phyloP scores from a whole-genome alignment of 192 early-diverging fungal species.

The Entrophospora sp. region DNA sequence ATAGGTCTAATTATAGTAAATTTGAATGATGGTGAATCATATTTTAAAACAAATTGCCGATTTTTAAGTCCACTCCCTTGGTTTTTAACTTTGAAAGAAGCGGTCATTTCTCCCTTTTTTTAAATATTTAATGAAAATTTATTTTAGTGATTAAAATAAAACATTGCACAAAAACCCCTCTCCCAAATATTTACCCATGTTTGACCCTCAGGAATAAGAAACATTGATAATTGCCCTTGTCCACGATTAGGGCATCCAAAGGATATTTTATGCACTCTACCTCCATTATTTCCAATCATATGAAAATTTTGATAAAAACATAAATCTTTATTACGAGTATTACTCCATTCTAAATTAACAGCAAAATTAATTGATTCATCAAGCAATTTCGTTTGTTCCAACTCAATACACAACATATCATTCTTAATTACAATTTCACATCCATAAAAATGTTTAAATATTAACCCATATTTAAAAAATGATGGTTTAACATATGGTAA shows the following conservation, averaged over 20 bases:
- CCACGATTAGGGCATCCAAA: constrained; percentile 7
- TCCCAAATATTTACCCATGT: background rate
- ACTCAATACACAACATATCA: constrained; percentile 9
- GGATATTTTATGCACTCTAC: background rate
- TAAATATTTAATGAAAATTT: too few relatives aligned
- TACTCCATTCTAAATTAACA: constrained; percentile 6
- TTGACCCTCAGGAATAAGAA: background rate
- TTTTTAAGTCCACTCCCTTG: too few relatives aligned
- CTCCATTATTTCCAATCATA: background rate
- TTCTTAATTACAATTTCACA: background rate
- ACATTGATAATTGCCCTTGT: background rate
- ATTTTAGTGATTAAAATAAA: too few relatives aligned
- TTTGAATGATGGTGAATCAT: too few relatives aligned
- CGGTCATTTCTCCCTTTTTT: too few relatives aligned
- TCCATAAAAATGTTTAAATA: background rate
- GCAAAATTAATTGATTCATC: background rate
- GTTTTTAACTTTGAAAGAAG: too few relatives aligned
- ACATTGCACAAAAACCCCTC: background rate
- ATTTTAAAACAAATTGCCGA: too few relatives aligned
- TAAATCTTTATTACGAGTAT: background rate
- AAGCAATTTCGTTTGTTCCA: background rate
- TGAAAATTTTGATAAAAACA: background rate
- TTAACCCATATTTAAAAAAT: background rate
- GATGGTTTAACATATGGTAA: background rate
- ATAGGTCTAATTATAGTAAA: too few relatives aligned